Percentiles rank a stretch among this genome's conserved stretches.
Conservation (phyloP, 2,329 filamentous ascomycete species). For the Fusarium virguliforme region DNA sequence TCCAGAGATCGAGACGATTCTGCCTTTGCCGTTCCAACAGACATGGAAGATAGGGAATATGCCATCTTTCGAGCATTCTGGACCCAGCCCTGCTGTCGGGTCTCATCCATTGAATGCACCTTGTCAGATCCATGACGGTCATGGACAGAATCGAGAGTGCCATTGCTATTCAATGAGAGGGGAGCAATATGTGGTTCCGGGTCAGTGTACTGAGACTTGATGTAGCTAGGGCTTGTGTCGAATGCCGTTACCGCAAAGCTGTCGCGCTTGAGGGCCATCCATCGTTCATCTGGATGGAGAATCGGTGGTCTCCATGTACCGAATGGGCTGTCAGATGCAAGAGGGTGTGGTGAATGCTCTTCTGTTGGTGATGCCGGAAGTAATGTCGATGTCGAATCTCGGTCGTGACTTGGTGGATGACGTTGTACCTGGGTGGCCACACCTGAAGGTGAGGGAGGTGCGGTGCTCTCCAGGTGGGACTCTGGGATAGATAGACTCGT, state of each 20-base stretch:
- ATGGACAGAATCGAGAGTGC: neutral
- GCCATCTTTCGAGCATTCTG: conserved; percentile 48
- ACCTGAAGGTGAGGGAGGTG: neutral
- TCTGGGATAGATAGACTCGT: conserved; percentile 12
- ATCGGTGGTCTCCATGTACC: conserved; percentile 30
- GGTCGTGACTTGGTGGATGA: neutral
- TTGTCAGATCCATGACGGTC: conserved; percentile 5
- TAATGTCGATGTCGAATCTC: neutral
- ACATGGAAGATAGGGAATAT: conserved; percentile 41
- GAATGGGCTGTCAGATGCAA: conserved; percentile 33
- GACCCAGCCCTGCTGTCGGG: conserved; percentile 34
- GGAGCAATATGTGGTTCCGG: neutral
- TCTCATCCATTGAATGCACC: neutral
- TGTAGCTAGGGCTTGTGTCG: conserved; percentile 40
- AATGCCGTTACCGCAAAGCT: conserved; percentile 18
- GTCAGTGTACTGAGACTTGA: conserved; percentile 36
- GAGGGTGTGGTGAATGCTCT: conserved; percentile 14
- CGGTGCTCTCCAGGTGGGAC: neutral
- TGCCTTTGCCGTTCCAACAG: conserved; percentile 15
- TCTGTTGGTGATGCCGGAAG: conserved; percentile 6
- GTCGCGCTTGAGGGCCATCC: conserved; percentile 31
- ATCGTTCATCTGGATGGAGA: conserved; percentile 32
- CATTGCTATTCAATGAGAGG: neutral
- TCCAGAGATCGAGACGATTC: conserved; percentile 18
- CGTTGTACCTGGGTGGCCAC: neutral